Evolutionary conservation across 1,284 basidiomycete species (phyloP), one percentile per base, ranked within the genome.

Genomic region (Tylopilus sp.): DNA sequence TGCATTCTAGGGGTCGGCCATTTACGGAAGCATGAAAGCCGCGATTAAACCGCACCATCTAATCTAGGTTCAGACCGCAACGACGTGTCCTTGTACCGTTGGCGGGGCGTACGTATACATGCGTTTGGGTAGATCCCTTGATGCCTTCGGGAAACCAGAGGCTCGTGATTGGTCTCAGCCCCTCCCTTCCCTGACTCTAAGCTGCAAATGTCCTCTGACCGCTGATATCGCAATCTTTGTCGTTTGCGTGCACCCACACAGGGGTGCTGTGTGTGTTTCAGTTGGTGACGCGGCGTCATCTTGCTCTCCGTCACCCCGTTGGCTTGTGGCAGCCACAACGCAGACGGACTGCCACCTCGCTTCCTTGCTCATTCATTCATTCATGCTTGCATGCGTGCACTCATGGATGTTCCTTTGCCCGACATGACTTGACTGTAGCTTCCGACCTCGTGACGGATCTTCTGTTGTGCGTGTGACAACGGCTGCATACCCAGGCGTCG

Each of bases 21-120:
- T 28, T 54, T 54, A 51, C 53, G 53, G 40, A 56, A 56, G 13
- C 14, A n/a, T 50, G 33, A 55, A 55, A 29, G 39, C 22, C 52
- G 2, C 20, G 5, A 11, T 37, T 13, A 22, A 19, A 11, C 36
- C 36, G 36, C 36, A 10, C 26, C 41, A 43, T 43, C 50, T 52
- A 26, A 56, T 42, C 54, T 33, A 25, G 25, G 32, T 40, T 56
- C 43, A 25, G 5, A 19, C 26, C 37, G 22, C 39, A 5, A n/a
- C 40, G 17, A 42, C 43, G 43, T 54, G 37, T 32, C 31, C 15
- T 36, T n/a, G n/a, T 10, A 20, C 36, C 29, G 35, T 46, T 54
- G 42, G 52, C 43, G 26, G 2, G 24, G 15, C n/a, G 46, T 51
- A 31, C 28, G 22, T 14, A n/a, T 19, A 20, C 14, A 11, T 8